Evolutionary conservation across 176 grass and related monocot genomes (phyloP).

Genomic region (Carex pumila): DNA sequence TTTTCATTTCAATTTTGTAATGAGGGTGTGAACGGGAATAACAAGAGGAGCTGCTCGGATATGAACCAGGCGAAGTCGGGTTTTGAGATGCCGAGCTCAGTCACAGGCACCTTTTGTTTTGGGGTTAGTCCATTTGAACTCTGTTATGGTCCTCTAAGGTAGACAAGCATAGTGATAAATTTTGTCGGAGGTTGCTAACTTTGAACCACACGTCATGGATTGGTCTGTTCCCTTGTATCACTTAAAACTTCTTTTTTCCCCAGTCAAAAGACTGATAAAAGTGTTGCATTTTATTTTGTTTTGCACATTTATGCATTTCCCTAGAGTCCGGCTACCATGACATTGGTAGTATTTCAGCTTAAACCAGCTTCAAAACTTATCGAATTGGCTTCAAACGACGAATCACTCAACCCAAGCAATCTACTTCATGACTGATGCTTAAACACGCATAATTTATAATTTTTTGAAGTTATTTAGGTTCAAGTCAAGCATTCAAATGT

Average conservation of each 20-base stretch:
- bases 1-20: slow-evolving; percentile 24
- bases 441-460: too few species aligned
- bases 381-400: too few species aligned
- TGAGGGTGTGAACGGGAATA: slow-evolving; percentile 19
- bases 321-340: too few species aligned
- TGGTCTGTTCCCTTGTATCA: background rate
- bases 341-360: too few species aligned
- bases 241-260: background rate
- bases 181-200: background rate
- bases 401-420: too few species aligned
- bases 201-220: background rate
- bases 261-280: background rate
- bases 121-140: slow-evolving; percentile 41
- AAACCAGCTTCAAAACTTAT: too few species aligned
- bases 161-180: background rate
- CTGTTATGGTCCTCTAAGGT: background rate
- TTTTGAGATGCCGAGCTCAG: slow-evolving; percentile 22
- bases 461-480: too few species aligned
- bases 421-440: too few species aligned
- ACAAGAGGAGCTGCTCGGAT: slow-evolving; percentile 62
- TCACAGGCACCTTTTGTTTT: slow-evolving; percentile 45
- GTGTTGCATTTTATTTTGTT: background rate
- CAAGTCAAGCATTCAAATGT: too few species aligned
- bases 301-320: background rate
- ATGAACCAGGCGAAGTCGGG: slow-evolving; percentile 45